Evolutionary conservation across 148 eudicot species (phyloP), one percentile per base, ranked within the genome.

Genomic region (Amaranthus hypochondriacus): DNA sequence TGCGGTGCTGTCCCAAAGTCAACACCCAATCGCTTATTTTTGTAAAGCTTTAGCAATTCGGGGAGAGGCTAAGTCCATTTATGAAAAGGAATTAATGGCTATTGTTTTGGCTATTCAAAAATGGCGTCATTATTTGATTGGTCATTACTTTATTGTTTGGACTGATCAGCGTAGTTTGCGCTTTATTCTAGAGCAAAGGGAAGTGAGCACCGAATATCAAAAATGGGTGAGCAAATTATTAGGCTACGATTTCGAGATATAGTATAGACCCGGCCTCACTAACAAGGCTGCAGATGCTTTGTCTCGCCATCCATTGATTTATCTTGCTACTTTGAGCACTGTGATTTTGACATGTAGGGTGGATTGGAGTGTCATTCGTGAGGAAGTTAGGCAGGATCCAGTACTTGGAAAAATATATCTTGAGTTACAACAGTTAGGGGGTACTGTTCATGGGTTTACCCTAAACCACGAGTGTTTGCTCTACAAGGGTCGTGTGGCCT

Each of bases 271-370:
- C 4, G 72, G 72, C 0, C 4, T 2, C 1, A 48, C 3, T 3
- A 69, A 69, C 13, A 4, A 1, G 5, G 72, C 60, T 2, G 60
- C 72, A 9, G 60, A 69, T 69, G 73, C 73, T 9, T 15, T 67
- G 5, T 53, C 61, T 42, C 49, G 18, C 10, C 10, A 69, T 28
- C 1, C 39, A 4, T 1, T 53, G 1, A 5, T 12, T 0, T 3
- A 3, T 5, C 3, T 39, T 48, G 47, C 48, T 18, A 11, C 2
- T 4, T 56, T 28, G 4, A 1, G 48, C 1, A 48, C 70, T 15
- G 6, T 55, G 3, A 48, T 67, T 0, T 5, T 3, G 3, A 14
- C 67, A 13, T 6, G 13, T 14, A 6, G 14, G 7, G 5, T 28
- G 5, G 5, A 53, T 2, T 3, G 5, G 47, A 15, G 3, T 74